phyloP scores from a whole-genome alignment of 257 asterid species.

The Solanum dulcamara region DNA sequence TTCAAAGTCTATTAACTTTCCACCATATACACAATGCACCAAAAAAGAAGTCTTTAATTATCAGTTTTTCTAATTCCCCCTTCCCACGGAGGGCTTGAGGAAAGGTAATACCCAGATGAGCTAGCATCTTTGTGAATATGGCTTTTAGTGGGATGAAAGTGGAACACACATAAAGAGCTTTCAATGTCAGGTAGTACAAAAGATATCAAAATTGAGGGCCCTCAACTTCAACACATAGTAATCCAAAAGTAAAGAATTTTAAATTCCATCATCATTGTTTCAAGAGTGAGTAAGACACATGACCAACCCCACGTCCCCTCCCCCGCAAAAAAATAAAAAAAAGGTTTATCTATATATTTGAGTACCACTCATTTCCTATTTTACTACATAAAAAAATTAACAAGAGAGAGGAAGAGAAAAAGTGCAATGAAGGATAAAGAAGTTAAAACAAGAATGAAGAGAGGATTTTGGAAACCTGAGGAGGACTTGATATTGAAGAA shows the following conservation, averaged over 20 bases:
- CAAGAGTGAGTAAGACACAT: not conserved
- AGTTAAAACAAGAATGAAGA: constrained; percentile 25
- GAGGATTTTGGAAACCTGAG: constrained; percentile 61
- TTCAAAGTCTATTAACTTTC: not conserved
- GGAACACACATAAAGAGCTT: not conserved
- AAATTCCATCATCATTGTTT: not conserved
- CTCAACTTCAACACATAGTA: not conserved
- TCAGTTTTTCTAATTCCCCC: not conserved
- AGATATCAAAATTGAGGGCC: not conserved
- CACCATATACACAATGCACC: not conserved
- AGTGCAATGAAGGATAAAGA: constrained; percentile 21
- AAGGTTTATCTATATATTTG: not conserved
- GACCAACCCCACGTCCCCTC: not conserved
- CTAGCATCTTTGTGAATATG: not conserved
- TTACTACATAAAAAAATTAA: not conserved
- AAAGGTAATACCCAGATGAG: not conserved
- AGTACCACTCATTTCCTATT: not conserved
- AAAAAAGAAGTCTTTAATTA: not conserved
- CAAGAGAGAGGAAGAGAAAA: not conserved
- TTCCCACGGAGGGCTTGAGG: not conserved
- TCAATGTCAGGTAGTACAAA: constrained; percentile 1
- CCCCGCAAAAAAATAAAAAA: not conserved
- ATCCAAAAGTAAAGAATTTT: constrained; percentile 1
- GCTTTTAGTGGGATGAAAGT: constrained; percentile 1
- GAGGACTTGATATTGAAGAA: constrained; percentile 45